Evolutionary conservation across 169 alveolate species (phyloP).

Genomic region (Plasmodium billcollinsi): DNA sequence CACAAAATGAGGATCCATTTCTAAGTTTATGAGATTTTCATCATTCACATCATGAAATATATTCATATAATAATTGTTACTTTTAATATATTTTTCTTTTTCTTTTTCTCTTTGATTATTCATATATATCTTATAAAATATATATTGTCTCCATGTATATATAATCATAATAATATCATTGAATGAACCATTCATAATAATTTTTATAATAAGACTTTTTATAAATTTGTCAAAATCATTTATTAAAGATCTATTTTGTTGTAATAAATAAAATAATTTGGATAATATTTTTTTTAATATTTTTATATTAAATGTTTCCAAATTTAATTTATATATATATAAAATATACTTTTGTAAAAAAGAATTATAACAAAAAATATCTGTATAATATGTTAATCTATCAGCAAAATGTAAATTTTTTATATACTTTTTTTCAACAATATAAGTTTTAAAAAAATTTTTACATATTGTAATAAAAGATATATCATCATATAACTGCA

Average conservation of each 20-base stretch:
- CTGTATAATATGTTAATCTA: slow-evolving; percentile 68
- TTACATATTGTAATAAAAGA: slow-evolving; percentile 5
- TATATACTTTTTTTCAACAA: slow-evolving; percentile 17
- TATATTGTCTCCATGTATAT: slow-evolving; percentile 33
- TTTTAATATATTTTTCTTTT: neutral
- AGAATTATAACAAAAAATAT: slow-evolving; percentile 49
- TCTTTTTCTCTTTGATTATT: neutral
- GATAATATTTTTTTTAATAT: slow-evolving; percentile 64
- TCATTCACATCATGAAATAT: neutral
- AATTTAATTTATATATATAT: slow-evolving; percentile 57
- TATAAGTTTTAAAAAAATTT: slow-evolving; percentile 40
- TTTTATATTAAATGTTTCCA: slow-evolving; percentile 24
- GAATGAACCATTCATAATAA: slow-evolving; percentile 32
- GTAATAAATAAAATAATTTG: slow-evolving; percentile 28
- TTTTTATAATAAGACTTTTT: slow-evolving; percentile 30
- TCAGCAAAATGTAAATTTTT: slow-evolving; percentile 46
- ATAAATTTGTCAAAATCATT: slow-evolving; percentile 56
- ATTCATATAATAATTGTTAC: neutral
- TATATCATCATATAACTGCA: slow-evolving; percentile 25
- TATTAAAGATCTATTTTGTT: slow-evolving; percentile 32
- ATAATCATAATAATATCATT: slow-evolving; percentile 39
- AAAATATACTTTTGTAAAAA: slow-evolving; percentile 57
- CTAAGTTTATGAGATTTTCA: too few relatives aligned
- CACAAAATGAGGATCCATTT: too few relatives aligned
- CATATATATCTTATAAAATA: slow-evolving; percentile 22